These are phyloP conservation scores for Plasmodium gonderi DNA, from an alignment of 169 alveolate species.

Conservation along the genomic window DNA sequence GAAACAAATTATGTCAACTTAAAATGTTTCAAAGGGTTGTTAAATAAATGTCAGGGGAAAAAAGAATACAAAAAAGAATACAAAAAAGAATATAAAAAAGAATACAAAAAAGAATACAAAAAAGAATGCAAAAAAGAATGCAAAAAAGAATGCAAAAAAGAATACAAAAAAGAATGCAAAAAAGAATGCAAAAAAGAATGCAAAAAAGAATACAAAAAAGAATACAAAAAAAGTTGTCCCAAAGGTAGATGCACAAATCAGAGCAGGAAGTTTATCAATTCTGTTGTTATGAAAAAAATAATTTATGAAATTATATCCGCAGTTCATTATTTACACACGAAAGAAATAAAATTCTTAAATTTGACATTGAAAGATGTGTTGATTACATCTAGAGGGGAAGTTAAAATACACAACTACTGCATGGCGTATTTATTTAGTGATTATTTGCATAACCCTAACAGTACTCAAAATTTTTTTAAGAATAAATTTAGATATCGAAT, in stretches of 20 bases:
- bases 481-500: not conserved
- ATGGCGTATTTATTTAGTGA: conserved; percentile 15
- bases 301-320: conserved; percentile 14
- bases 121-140: not conserved
- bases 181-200: not conserved
- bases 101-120: not conserved
- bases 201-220: not conserved
- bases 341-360: not conserved
- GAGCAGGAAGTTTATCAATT: conserved; percentile 14
- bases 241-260: too few relatives aligned
- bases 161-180: not conserved
- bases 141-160: not conserved
- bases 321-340: conserved; percentile 29
- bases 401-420: conserved; percentile 54
- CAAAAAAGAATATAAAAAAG: not conserved
- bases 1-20: not conserved
- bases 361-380: conserved; percentile 11
- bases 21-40: not conserved
- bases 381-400: conserved; percentile 23
- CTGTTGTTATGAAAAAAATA: not conserved
- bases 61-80: not conserved
- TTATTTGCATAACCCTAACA: not conserved
- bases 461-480: not conserved
- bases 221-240: not conserved
- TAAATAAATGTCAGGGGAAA: not conserved